Evolutionary conservation across 495 filamentous ascomycete genomes (phyloP).

Genomic region (Tuber calosporum): DNA sequence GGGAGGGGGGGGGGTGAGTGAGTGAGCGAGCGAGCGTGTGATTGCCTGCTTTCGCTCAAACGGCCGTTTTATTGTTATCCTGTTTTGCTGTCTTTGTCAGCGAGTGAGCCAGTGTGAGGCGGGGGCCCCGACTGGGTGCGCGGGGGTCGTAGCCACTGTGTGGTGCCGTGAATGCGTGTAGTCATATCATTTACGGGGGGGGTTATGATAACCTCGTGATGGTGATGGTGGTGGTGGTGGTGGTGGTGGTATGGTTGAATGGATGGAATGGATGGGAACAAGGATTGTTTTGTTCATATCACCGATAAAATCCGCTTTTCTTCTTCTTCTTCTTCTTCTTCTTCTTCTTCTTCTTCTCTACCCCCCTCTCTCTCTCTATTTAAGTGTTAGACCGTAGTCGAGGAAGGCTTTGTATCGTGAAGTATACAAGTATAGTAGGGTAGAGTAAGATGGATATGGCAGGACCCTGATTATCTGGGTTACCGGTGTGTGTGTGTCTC

Average conservation of each 20-base stretch:
- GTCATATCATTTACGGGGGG: neutral
- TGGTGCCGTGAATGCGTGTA: neutral
- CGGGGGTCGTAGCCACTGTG: neutral
- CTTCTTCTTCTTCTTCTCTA: too few species aligned
- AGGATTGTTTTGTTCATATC: neutral
- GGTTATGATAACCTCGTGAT: too few species aligned
- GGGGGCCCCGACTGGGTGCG: neutral
- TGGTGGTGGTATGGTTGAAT: neutral
- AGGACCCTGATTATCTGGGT: neutral
- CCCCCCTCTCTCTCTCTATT: too few species aligned
- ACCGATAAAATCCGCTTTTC: neutral
- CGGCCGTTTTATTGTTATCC: neutral
- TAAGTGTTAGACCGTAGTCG: neutral
- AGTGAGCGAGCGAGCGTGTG: too few species aligned
- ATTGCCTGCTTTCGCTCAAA: neutral
- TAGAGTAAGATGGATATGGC: neutral
- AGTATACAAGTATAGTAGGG: neutral
- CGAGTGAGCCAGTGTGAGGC: conserved; percentile 4
- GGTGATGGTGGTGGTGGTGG: too few species aligned
- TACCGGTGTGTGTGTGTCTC: neutral
- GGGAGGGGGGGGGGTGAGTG: too few species aligned
- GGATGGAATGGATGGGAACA: neutral
- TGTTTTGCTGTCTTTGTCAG: neutral
- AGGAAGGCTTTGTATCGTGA: neutral
- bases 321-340: too few species aligned